Evolutionary conservation across 179 eudicot genomes (phyloP).

Genomic region (Camellia oleifera): DNA sequence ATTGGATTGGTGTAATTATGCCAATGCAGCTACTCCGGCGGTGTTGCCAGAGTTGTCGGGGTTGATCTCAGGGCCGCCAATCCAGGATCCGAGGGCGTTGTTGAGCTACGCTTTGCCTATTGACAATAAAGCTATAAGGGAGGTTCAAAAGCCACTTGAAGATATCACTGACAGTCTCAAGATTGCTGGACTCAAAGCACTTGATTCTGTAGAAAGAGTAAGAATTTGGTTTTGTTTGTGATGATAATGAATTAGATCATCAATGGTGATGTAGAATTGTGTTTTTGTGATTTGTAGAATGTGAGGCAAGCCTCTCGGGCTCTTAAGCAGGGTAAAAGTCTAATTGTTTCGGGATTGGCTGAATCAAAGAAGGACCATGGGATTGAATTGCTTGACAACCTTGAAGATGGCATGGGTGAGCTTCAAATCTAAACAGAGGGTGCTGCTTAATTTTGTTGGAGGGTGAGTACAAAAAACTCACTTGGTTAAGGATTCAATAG

Average conservation of each 20-base stretch:
- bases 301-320: constrained; percentile 84
- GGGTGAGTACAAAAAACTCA: constrained; percentile 45
- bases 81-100: constrained; percentile 88
- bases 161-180: constrained; percentile 93
- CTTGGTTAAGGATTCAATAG: background rate
- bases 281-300: constrained; percentile 49
- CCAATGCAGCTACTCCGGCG: constrained; percentile 55
- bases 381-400: constrained; percentile 71
- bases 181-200: constrained; percentile 78
- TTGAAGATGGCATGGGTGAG: constrained; percentile 81
- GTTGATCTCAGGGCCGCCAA: constrained; percentile 92
- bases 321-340: constrained; percentile 67
- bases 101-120: constrained; percentile 87
- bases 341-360: constrained; percentile 82
- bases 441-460: constrained; percentile 85
- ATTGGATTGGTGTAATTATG: constrained; percentile 38
- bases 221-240: constrained; percentile 21
- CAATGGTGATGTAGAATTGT: constrained; percentile 20
- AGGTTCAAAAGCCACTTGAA: constrained; percentile 95
- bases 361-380: constrained; percentile 87
- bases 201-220: constrained; percentile 91
- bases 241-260: background rate
- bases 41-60: constrained; percentile 70
- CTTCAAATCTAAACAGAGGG: constrained; percentile 83
- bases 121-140: constrained; percentile 88